Evolutionary conservation across 768 basidiomycete genomes (phyloP).

Genomic region (Multifurca ochricompacta): DNA sequence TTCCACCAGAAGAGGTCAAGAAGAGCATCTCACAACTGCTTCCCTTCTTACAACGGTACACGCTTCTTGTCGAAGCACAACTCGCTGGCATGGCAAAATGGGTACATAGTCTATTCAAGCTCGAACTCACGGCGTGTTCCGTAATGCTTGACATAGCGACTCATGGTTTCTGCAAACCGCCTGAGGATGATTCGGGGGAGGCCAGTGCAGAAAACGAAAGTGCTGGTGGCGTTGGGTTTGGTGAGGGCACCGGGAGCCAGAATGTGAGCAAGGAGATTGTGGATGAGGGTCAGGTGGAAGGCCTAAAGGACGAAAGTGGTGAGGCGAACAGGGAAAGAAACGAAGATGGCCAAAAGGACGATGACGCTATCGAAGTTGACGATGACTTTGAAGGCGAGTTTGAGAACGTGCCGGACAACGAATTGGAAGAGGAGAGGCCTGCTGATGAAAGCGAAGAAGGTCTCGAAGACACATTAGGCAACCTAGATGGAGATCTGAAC

Average conservation of each 20-base stretch:
- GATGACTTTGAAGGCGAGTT: conserved; percentile 83
- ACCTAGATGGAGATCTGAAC: conserved; percentile 77
- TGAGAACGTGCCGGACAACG: conserved; percentile 73
- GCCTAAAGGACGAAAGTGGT: conserved; percentile 60
- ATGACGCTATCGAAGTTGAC: conserved; percentile 84
- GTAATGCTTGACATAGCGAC: conserved; percentile 65
- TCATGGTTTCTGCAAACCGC: conserved; percentile 91
- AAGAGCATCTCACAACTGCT: conserved; percentile 39
- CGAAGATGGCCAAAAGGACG: conserved; percentile 41
- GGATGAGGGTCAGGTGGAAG: conserved; percentile 95
- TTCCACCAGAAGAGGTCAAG: conserved; percentile 29
- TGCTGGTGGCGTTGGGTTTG: conserved; percentile 76
- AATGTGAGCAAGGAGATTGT: conserved; percentile 93
- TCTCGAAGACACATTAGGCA: conserved; percentile 76
- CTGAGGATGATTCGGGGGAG: conserved; percentile 49
- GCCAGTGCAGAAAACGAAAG: conserved; percentile 41
- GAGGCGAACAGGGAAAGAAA: conserved; percentile 14
- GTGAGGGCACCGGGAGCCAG: conserved; percentile 76
- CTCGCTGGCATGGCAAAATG: conserved; percentile 52
- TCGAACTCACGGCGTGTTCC: conserved; percentile 69
- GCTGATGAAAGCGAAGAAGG: conserved; percentile 52
- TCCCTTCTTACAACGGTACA: conserved; percentile 70
- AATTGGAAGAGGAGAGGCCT: conserved; percentile 38
- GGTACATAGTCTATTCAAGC: conserved; percentile 76
- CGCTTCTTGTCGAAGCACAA: conserved; percentile 47